Base-by-base conservation (phyloP, 805 yeast genomes). In the Pichia californica region DNA sequence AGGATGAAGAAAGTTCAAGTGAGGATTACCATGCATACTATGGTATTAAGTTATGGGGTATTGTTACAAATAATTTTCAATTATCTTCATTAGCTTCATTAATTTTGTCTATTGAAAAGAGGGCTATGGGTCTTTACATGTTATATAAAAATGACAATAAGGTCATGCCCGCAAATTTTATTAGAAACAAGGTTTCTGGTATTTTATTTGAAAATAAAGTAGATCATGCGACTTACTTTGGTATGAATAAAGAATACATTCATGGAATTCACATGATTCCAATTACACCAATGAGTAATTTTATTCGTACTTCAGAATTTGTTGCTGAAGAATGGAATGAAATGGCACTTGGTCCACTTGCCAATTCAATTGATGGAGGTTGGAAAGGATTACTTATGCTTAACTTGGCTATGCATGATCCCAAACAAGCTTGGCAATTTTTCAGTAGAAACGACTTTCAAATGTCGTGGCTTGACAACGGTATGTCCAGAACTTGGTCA, bases 231-330 rank as follows among this genome's bases (percentile, higher is more conserved):
- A 83, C 89, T 2, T 83, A 76, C 54, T 83, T 83, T 55, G 88
- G 88, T 5, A 56, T 65, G 46, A 64, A 73, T 43, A 62, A 66
- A 32, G 81, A 81, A 59, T 83, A 76, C 53, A 81, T 81, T 41
- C 87, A 83, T 52, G 91, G 91, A 5, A 83, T 83, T 47, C 88
- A 83, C 58, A 83, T 83, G 88, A 56, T 83, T 31, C 89, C 89
- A 19, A 65, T 77, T 25, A 81, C 85, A 0, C 83, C 87, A 1
- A 68, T 71, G 15, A 76, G 83, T 20, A 68, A 81, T 1, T 73
- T 63, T 47, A 68, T 81, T 33, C 70, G 89, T 46, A 59, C 66
- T 15, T 70, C 80, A 2, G 53, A 56, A 13, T 79, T 74, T 59
- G 77, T 74, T 7, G 45, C 56, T 34, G 67, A 75, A 53, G 81